Evolutionary conservation across 768 basidiomycete species (phyloP).

Genomic region (Pleurotus eryngii): DNA sequence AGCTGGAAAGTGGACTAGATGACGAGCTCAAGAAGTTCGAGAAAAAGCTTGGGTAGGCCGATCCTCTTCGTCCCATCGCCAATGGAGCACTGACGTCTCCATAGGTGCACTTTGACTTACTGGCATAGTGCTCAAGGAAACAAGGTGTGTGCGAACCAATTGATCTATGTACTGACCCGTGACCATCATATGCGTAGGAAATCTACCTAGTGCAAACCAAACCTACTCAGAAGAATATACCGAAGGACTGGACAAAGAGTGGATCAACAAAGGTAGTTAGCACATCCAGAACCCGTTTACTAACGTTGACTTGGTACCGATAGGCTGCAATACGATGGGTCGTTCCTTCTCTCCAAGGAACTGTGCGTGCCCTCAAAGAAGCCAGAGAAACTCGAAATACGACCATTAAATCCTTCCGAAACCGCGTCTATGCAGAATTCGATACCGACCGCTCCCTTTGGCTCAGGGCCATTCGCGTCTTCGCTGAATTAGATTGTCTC

Average conservation of each 20-base stretch:
- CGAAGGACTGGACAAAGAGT: slow-evolving; percentile 80
- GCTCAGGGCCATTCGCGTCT: slow-evolving; percentile 78
- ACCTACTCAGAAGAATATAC: slow-evolving; percentile 57
- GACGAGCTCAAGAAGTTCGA: slow-evolving; percentile 60
- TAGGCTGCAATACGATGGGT: slow-evolving; percentile 76
- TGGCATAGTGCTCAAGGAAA: slow-evolving; percentile 74
- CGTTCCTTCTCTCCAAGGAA: slow-evolving; percentile 66
- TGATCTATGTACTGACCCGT: neutral
- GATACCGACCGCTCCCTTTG: slow-evolving; percentile 77
- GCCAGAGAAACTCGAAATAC: slow-evolving; percentile 84
- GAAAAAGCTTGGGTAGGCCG: slow-evolving; percentile 47
- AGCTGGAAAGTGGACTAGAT: slow-evolving; percentile 71
- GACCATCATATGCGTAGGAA: slow-evolving; percentile 46
- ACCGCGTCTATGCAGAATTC: slow-evolving; percentile 75
- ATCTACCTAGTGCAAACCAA: slow-evolving; percentile 86
- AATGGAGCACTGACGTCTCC: no score
- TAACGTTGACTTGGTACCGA: neutral
- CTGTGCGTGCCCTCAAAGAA: slow-evolving; percentile 85
- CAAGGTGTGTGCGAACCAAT: slow-evolving; percentile 46
- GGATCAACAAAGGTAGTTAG: slow-evolving; percentile 70
- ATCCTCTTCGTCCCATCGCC: no score
- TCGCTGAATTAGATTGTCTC: slow-evolving; percentile 96
- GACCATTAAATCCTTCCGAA: slow-evolving; percentile 81
- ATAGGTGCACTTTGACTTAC: slow-evolving; percentile 34
- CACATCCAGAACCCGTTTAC: neutral